Conservation (phyloP, 495 filamentous ascomycete species). For the Penicillium psychrofluorescens region DNA sequence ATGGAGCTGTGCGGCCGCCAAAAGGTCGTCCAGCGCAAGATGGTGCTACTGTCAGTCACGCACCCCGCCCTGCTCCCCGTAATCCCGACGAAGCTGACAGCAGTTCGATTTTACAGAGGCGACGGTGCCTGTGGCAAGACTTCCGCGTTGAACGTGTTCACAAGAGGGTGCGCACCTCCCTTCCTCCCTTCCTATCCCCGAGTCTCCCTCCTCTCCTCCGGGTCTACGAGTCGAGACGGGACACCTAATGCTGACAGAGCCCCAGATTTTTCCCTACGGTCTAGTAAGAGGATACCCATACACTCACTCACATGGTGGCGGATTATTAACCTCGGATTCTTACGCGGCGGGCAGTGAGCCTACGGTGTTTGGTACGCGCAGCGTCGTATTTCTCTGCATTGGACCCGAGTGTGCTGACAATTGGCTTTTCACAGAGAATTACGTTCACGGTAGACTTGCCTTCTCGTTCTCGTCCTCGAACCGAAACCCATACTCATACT, state of each 20-base stretch:
- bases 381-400: no score
- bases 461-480: conserved; percentile 6
- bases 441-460: conserved; percentile 76
- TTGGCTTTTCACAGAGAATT: conserved; percentile 61
- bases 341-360: conserved; percentile 55
- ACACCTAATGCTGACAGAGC: conserved; percentile 10
- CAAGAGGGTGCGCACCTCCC: conserved; percentile 65
- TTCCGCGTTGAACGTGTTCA: conserved; percentile 95
- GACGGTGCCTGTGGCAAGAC: conserved; percentile 99
- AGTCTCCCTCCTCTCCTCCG: conserved; percentile 3
- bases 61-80: no score
- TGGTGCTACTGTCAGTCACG: conserved; percentile 76
- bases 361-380: conserved; percentile 74
- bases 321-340: conserved; percentile 20
- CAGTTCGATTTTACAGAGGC: conserved; percentile 49
- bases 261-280: conserved; percentile 92
- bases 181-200: conserved; percentile 1
- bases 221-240: not conserved
- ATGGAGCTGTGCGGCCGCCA: conserved; percentile 52
- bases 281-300: conserved; percentile 49
- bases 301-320: not conserved
- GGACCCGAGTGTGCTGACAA: conserved; percentile 18
- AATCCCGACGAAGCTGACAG: not conserved
- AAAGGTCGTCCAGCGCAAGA: conserved; percentile 91
- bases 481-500: not conserved